phyloP scores from a whole-genome alignment of 768 basidiomycete genomes.

The Kwoniella heveanensis region DNA sequence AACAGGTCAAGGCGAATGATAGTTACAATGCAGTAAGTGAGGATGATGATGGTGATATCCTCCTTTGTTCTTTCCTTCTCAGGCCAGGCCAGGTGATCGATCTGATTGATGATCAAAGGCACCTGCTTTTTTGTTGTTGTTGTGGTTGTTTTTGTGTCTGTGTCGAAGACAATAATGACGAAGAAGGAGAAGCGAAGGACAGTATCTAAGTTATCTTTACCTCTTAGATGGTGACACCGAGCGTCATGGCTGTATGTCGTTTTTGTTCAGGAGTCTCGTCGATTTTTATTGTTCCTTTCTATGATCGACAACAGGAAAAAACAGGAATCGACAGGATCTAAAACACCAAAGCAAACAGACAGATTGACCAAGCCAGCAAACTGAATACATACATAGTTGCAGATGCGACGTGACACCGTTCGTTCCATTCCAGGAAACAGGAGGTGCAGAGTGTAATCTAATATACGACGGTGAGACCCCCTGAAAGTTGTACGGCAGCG shows the following conservation, averaged over 20 bases:
- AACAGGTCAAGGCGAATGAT: background rate
- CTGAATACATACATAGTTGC: too few relatives aligned
- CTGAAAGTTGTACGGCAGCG: too few relatives aligned
- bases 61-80: background rate
- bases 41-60: background rate
- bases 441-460: too few relatives aligned
- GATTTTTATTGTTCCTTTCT: background rate
- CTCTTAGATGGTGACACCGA: background rate
- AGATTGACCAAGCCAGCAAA: too few relatives aligned
- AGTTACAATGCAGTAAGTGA: background rate
- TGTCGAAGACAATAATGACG: background rate
- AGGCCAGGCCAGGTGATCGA: background rate
- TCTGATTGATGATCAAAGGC: background rate
- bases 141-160: background rate
- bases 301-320: slow-evolving; percentile 1
- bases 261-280: background rate
- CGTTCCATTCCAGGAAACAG: too few relatives aligned
- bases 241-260: too few relatives aligned
- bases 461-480: too few relatives aligned
- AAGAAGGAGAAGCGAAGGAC: background rate
- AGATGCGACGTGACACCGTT: too few relatives aligned
- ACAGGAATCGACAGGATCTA: too few relatives aligned
- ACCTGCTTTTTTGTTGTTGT: background rate
- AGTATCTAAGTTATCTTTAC: background rate
- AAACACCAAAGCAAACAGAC: background rate